These are phyloP conservation scores for Aspergillus pseudoterreus DNA, from an alignment of 2,329 filamentous ascomycete species.

Conservation along the genomic window DNA sequence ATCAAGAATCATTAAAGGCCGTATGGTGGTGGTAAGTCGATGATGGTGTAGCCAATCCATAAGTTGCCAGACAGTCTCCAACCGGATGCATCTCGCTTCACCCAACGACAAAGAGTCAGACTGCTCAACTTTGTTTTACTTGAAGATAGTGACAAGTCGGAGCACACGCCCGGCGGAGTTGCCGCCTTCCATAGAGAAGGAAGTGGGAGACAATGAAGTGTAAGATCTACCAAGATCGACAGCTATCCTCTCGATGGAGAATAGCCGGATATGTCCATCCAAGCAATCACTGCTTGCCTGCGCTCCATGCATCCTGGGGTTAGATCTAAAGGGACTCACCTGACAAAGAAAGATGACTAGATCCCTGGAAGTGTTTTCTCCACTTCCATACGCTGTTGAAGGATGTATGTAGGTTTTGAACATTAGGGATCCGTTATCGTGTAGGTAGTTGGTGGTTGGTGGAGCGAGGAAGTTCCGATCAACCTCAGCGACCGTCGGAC, in stretches of 20 bases:
- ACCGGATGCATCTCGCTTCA: not conserved
- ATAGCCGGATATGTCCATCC: not conserved
- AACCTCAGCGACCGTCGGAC: not conserved
- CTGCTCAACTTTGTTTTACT: not conserved
- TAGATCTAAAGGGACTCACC: not conserved
- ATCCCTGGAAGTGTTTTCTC: no score
- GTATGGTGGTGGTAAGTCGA: not conserved
- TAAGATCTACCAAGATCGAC: conserved; percentile 8
- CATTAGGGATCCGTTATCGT: conserved; percentile 1
- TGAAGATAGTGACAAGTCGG: not conserved
- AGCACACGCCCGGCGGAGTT: not conserved
- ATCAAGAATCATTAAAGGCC: not conserved
- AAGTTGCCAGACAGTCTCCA: not conserved
- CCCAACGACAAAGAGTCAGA: not conserved
- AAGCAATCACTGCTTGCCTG: not conserved
- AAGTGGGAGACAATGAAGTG: not conserved
- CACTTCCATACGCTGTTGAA: no score
- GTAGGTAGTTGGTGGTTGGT: conserved; percentile 5
- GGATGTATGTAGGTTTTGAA: not conserved
- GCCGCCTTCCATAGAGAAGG: not conserved
- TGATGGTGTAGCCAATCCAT: not conserved
- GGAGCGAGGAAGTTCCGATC: conserved; percentile 4
- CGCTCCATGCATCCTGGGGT: not conserved
- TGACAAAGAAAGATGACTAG: not conserved
- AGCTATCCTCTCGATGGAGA: conserved; percentile 1